phyloP scores from a whole-genome alignment of 2,329 filamentous ascomycete species.

The Trichoderma citrinoviride region DNA sequence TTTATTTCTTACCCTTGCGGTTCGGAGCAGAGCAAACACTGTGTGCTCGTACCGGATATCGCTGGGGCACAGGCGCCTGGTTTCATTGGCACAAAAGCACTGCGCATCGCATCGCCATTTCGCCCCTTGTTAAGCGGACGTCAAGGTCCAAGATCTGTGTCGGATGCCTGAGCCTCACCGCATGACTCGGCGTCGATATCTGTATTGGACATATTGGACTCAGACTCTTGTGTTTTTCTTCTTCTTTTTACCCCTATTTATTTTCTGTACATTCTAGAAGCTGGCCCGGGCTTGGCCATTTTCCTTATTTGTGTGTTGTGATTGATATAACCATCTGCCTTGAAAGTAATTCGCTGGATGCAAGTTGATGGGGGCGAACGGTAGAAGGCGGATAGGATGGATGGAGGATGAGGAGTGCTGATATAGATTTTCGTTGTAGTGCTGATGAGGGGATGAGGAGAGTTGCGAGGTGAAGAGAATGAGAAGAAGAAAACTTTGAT shows the following conservation, averaged over 20 bases:
- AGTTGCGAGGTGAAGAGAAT: neutral
- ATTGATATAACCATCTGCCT: constrained; percentile 34
- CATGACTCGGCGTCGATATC: constrained; percentile 33
- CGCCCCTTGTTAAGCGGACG: constrained; percentile 2
- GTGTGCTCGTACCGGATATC: neutral
- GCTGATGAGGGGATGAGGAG: neutral
- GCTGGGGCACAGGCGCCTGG: neutral
- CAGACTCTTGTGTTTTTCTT: constrained; percentile 31
- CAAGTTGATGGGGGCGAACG: constrained; percentile 12
- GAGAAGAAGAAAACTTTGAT: constrained; percentile 15
- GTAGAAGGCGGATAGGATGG: constrained; percentile 1
- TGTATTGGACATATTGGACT: constrained; percentile 35
- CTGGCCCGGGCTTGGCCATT: constrained; percentile 33
- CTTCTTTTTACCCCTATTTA: constrained; percentile 26
- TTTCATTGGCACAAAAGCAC: constrained; percentile 13
- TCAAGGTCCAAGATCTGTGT: constrained; percentile 12
- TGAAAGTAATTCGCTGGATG: constrained; percentile 31
- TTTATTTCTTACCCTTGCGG: neutral
- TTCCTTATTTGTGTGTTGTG: constrained; percentile 24
- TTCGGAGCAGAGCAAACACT: neutral
- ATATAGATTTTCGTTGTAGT: neutral
- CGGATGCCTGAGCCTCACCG: constrained; percentile 12
- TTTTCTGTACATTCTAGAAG: constrained; percentile 39
- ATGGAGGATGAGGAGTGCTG: neutral
- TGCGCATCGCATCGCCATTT: constrained; percentile 15